Conservation (phyloP, 176 grass and related monocot species). For the Oryza brachyantha region DNA sequence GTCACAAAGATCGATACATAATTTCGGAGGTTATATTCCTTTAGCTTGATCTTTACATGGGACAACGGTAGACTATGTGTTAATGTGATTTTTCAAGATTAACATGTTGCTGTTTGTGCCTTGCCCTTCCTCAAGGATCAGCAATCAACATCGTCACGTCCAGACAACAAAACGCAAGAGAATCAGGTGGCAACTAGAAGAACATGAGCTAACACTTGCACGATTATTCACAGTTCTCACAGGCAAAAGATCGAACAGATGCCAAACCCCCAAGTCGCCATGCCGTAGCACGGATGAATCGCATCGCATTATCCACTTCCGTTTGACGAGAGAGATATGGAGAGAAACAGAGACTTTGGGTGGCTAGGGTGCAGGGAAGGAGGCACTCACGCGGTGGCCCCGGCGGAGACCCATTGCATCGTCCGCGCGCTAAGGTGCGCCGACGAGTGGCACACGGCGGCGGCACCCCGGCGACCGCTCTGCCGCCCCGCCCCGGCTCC, state of each 20-base stretch:
- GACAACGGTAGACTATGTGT: too few species aligned
- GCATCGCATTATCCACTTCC: background rate
- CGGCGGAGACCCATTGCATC: slow-evolving; percentile 78
- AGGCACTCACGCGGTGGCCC: slow-evolving; percentile 64
- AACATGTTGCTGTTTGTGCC: too few species aligned
- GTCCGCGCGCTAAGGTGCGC: slow-evolving; percentile 43
- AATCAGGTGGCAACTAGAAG: background rate
- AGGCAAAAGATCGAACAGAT: background rate
- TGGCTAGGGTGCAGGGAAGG: background rate
- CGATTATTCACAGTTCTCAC: background rate
- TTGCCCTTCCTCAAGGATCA: background rate
- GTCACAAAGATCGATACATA: background rate
- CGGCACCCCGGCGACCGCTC: background rate
- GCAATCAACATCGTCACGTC: background rate
- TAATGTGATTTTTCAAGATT: background rate
- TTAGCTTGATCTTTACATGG: too few species aligned
- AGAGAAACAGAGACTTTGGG: background rate
- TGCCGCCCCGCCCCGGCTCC: background rate
- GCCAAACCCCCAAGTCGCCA: background rate
- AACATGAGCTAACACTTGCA: background rate
- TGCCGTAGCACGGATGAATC: background rate
- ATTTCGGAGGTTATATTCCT: background rate
- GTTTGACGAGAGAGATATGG: background rate
- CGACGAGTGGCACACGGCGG: slow-evolving; percentile 45
- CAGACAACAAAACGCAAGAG: background rate